Evolutionary conservation across 805 yeast genomes (phyloP), one percentile per base, ranked within the genome.

Genomic region (Ogataea chonburiensis): DNA sequence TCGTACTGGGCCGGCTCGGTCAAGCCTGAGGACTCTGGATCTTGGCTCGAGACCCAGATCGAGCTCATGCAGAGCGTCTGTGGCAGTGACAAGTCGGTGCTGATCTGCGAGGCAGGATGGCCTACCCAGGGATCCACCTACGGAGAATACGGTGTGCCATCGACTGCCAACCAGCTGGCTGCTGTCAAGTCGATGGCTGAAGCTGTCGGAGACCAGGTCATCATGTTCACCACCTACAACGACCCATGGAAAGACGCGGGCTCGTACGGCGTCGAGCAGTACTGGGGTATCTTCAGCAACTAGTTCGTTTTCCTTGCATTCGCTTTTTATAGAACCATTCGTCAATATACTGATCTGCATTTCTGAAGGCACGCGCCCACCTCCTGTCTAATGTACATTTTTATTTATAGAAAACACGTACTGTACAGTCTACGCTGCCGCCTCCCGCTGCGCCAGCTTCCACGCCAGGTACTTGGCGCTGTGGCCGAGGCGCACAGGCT

Each of bases 381-480:
- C 38, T 34, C 38, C 38, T 34, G 27, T 24, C 13, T 34, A 34
- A 14, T 35, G 30, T 35, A 35, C 39, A 28, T 35, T 26, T 25
- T 33, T 24, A 24, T 29, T 35, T 35, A 33, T 33, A 33, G 33
- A 35, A 28, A 28, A 17, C 31, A 34, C 27, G 24, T 19, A 24
- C 23, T 23, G 16, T 24, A 24, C 17, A 29, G 3, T 28, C 32
- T 24, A 35, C 10, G 39, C 39, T 12, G 23, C 20, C 9, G 30
- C 22, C 22, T 31, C 11, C 24, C 14, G 28, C 17, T 29, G 31
- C 28, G 17, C 29, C 34, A 53, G 31, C 53, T 72, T 76, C 73
- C 73, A 79, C 2, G 86, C 85, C 54, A 87, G 58, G 53, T 84
- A 88, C 51, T 71, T 69, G 2, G 87, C 86, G 34, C 84, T 75